These are phyloP conservation scores for Phaseolus coccineus DNA, from an alignment of 331 rosid species.

Conservation along the genomic window DNA sequence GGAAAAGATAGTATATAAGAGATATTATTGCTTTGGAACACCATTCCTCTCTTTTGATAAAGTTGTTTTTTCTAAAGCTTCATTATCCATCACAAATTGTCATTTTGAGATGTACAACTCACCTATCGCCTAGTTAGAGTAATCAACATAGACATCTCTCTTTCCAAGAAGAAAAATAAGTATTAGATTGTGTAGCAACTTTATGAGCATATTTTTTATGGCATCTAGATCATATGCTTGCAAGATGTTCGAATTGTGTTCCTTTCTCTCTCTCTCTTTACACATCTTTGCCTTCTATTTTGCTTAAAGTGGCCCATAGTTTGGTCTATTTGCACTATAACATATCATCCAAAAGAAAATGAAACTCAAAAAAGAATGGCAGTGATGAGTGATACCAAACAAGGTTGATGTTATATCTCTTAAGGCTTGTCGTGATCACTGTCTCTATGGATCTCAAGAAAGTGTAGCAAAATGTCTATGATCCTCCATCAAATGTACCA, in stretches of 20 bases:
- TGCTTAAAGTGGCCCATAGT: slow-evolving; percentile 33
- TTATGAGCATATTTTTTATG: slow-evolving; percentile 16
- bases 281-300: slow-evolving; percentile 11
- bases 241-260: neutral
- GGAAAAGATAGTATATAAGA: neutral
- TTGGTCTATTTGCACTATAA: slow-evolving; percentile 45
- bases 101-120: slow-evolving; percentile 41
- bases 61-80: slow-evolving; percentile 16
- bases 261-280: neutral
- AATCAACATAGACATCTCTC: slow-evolving; percentile 34
- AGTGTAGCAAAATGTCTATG: neutral
- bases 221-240: slow-evolving; percentile 16
- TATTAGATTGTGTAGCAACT: slow-evolving; percentile 23
- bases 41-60: slow-evolving; percentile 26
- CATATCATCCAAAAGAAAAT: neutral
- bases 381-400: slow-evolving; percentile 6
- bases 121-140: slow-evolving; percentile 42
- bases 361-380: slow-evolving; percentile 15
- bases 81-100: slow-evolving; percentile 28
- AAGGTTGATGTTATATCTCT: neutral
- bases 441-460: neutral
- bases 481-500: neutral
- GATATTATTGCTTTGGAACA: slow-evolving; percentile 30
- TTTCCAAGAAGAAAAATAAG: slow-evolving; percentile 21
- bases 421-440: neutral